phyloP scores from a whole-genome alignment of 2,329 filamentous ascomycete genomes.

The Aspergillus ruber region DNA sequence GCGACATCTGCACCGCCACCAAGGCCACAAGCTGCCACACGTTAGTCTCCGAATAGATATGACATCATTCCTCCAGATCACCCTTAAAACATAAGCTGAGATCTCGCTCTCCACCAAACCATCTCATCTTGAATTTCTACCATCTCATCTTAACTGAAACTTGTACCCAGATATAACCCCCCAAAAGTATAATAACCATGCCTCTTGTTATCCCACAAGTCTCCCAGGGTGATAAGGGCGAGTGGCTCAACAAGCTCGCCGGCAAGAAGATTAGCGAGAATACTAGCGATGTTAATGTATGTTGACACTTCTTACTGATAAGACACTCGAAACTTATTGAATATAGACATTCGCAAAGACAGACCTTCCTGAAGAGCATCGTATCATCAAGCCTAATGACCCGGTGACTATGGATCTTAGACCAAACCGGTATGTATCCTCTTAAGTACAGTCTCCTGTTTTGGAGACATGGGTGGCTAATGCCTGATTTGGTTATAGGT shows the following conservation, averaged over 20 bases:
- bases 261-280: conserved; percentile 41
- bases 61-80: not conserved
- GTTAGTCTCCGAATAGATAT: not conserved
- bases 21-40: too few species aligned
- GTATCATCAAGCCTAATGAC: conserved; percentile 35
- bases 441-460: not conserved
- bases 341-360: conserved; percentile 40
- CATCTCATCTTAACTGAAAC: not conserved
- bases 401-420: conserved; percentile 37
- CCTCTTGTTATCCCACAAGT: conserved; percentile 44
- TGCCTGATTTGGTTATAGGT: conserved; percentile 15
- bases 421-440: conserved; percentile 33
- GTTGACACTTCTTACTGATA: not conserved
- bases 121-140: not conserved
- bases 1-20: too few species aligned
- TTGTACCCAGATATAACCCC: not conserved
- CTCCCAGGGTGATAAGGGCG: conserved; percentile 26
- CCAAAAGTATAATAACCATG: conserved; percentile 25
- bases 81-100: not conserved
- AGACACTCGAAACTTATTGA: not conserved
- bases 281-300: conserved; percentile 30
- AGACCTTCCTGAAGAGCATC: conserved; percentile 40
- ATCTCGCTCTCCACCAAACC: not conserved
- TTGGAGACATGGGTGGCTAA: too few species aligned
- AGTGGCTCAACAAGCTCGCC: conserved; percentile 41